Evolutionary conservation across 208 protist genomes (phyloP).

Genomic region (Leishmania major): DNA sequence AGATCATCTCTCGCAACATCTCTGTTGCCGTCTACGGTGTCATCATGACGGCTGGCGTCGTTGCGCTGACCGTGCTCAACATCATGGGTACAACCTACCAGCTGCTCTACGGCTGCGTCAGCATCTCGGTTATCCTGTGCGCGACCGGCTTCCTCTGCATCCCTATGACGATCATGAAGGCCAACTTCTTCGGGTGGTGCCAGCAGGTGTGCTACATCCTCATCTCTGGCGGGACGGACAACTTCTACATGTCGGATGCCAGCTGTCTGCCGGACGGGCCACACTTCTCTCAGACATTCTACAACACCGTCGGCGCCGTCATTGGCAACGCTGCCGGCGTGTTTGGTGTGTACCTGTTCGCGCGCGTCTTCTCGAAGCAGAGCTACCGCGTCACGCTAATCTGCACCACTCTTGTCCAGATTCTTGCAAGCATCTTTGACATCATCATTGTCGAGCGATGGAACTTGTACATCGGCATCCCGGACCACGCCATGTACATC

Average conservation of each 20-base stretch:
- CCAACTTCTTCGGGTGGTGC: conserved; percentile 48
- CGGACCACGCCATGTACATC: conserved; percentile 62
- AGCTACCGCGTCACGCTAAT: conserved; percentile 51
- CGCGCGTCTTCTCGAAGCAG: conserved; percentile 37
- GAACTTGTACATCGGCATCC: conserved; percentile 45
- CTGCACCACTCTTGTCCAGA: conserved; percentile 44
- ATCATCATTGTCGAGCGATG: conserved; percentile 69
- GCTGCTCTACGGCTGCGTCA: conserved; percentile 30
- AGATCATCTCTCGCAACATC: conserved; percentile 33
- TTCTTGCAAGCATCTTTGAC: conserved; percentile 57
- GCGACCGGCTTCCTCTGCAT: conserved; percentile 41
- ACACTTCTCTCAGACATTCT: conserved; percentile 58
- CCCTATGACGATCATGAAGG: conserved; percentile 40
- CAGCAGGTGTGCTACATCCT: conserved; percentile 41
- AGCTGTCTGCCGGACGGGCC: conserved; percentile 46
- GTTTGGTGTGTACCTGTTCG: conserved; percentile 53
- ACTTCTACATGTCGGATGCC: conserved; percentile 46
- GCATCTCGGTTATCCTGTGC: conserved; percentile 40
- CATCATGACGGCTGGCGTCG: conserved; percentile 38
- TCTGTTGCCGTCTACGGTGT: conserved; percentile 35
- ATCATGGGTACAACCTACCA: conserved; percentile 35
- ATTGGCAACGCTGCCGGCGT: conserved; percentile 38
- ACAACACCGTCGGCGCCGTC: conserved; percentile 41
- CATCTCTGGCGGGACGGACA: conserved; percentile 50
- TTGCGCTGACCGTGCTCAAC: conserved; percentile 39